A percentile compares a stretch with the other conserved stretches of the same genome.
These are phyloP conservation scores for Phaseolus coccineus DNA, from an alignment of 331 rosid genomes.

Conservation along the genomic window DNA sequence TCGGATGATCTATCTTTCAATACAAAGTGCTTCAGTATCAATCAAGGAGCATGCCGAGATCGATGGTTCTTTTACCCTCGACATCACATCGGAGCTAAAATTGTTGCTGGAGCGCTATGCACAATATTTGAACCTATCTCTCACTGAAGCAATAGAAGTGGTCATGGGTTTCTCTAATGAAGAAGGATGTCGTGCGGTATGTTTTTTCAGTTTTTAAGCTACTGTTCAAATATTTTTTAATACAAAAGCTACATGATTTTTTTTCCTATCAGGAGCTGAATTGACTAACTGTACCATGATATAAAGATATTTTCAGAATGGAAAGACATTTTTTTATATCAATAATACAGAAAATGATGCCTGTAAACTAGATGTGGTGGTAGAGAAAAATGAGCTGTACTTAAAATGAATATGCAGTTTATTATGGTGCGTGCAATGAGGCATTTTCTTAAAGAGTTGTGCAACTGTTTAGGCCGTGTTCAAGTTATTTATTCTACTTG, in stretches of 20 bases:
- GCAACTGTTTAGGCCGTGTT: not conserved
- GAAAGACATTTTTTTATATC: not conserved
- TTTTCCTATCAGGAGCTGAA: constrained; percentile 17
- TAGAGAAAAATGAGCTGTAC: constrained; percentile 29
- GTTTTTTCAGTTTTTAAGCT: constrained; percentile 44
- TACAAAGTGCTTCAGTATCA: constrained; percentile 76
- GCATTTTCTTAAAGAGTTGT: constrained; percentile 1
- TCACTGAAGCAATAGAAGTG: constrained; percentile 68
- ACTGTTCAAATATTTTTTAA: constrained; percentile 10
- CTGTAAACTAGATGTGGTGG: constrained; percentile 14
- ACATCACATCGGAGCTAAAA: constrained; percentile 74
- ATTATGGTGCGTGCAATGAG: constrained; percentile 18
- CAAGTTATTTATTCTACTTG: not conserved
- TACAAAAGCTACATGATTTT: not conserved
- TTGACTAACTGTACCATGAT: constrained; percentile 12
- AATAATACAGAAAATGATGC: not conserved
- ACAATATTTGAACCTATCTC: constrained; percentile 72
- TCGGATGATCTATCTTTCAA: constrained; percentile 87
- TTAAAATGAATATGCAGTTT: constrained; percentile 9
- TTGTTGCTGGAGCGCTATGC: constrained; percentile 80
- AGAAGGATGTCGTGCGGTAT: constrained; percentile 66
- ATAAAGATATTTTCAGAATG: constrained; percentile 2
- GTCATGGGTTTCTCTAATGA: constrained; percentile 61
- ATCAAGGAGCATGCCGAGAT: constrained; percentile 71
- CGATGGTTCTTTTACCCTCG: constrained; percentile 65